Conservation (phyloP, 2,329 filamentous ascomycete species). For the Verticillium alfalfae region DNA sequence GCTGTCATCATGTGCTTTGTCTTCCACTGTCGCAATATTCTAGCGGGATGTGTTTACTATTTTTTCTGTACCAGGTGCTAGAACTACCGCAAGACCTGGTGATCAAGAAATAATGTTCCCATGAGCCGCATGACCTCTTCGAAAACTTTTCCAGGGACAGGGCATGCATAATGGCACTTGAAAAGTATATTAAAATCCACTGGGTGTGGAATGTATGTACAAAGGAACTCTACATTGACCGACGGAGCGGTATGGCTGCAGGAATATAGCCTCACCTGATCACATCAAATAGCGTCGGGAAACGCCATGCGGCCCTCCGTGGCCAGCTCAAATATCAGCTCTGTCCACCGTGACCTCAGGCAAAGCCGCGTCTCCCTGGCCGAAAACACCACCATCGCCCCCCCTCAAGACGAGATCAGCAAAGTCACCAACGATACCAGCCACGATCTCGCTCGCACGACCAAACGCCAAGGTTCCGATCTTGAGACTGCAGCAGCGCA, state of each 20-base stretch:
- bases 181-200: too few relatives aligned
- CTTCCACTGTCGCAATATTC: too few relatives aligned
- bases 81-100: too few relatives aligned
- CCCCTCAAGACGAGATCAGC: background rate
- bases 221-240: background rate
- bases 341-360: background rate
- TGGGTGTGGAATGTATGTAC: too few relatives aligned
- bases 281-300: background rate
- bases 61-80: too few relatives aligned
- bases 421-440: conserved; percentile 1
- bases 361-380: background rate
- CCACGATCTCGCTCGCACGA: background rate
- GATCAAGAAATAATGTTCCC: too few relatives aligned
- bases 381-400: background rate
- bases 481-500: conserved; percentile 3
- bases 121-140: too few relatives aligned
- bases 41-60: too few relatives aligned
- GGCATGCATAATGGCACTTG: too few relatives aligned
- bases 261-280: background rate
- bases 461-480: conserved; percentile 9
- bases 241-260: background rate
- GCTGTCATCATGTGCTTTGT: too few relatives aligned
- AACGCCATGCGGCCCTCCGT: too few relatives aligned
- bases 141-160: too few relatives aligned
- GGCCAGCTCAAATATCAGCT: background rate